phyloP scores from a whole-genome alignment of 345 rosid species.

The Corchorus capsularis region DNA sequence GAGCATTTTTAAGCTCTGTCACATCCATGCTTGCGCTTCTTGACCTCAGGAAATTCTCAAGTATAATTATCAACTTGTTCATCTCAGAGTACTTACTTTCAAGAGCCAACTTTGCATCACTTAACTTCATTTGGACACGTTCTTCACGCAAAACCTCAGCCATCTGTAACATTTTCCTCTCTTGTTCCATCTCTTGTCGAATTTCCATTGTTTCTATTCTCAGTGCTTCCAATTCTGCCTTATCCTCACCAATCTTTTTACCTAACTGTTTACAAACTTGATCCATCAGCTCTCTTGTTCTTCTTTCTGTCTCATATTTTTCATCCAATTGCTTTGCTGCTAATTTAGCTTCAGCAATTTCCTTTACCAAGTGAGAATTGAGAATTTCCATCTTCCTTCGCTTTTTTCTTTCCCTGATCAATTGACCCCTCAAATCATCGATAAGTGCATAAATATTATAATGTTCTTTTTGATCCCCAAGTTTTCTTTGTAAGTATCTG shows the following conservation, averaged over 20 bases:
- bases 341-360: slow-evolving; percentile 44
- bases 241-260: slow-evolving; percentile 34
- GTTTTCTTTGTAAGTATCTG: slow-evolving; percentile 39
- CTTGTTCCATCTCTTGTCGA: slow-evolving; percentile 40
- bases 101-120: slow-evolving; percentile 42
- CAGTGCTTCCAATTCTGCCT: slow-evolving; percentile 36
- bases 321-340: slow-evolving; percentile 24
- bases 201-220: slow-evolving; percentile 26
- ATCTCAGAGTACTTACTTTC: slow-evolving; percentile 44
- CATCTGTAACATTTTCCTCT: slow-evolving; percentile 45
- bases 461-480: slow-evolving; percentile 42
- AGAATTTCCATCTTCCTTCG: slow-evolving; percentile 29
- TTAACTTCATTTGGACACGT: slow-evolving; percentile 45
- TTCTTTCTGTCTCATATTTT: slow-evolving; percentile 40
- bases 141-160: slow-evolving; percentile 57
- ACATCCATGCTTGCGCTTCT: slow-evolving; percentile 24
- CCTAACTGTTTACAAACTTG: slow-evolving; percentile 33
- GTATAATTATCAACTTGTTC: slow-evolving; percentile 40
- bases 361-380: slow-evolving; percentile 43
- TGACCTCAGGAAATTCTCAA: slow-evolving; percentile 38
- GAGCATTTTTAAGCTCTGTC: slow-evolving; percentile 39
- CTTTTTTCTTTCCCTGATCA: slow-evolving; percentile 43
- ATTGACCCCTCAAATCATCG: slow-evolving; percentile 34
- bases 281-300: slow-evolving; percentile 35
- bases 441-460: slow-evolving; percentile 40